These are phyloP conservation scores for Trametes cinnabarina DNA, from an alignment of 768 basidiomycete genomes.

Conservation along the genomic window DNA sequence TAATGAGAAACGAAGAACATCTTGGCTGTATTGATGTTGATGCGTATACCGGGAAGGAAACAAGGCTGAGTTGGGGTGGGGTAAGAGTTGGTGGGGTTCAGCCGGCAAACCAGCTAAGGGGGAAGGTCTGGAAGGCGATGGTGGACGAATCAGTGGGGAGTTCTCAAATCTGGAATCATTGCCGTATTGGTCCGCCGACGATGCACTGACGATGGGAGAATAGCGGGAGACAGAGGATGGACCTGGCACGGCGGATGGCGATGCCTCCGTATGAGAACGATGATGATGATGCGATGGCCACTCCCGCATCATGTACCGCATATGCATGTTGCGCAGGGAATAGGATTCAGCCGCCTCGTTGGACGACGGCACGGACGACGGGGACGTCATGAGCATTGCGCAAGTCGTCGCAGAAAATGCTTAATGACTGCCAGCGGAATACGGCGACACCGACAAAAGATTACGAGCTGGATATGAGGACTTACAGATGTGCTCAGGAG, in stretches of 20 bases:
- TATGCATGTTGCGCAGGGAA: conserved; percentile 18
- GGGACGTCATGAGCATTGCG: conserved; percentile 13
- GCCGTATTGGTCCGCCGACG: conserved; percentile 23
- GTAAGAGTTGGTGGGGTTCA: conserved; percentile 14
- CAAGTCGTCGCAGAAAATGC: conserved; percentile 11
- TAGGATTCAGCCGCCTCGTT: conserved; percentile 15
- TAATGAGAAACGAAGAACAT: conserved; percentile 27
- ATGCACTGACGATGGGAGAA: conserved; percentile 4
- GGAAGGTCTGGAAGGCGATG: conserved; percentile 29
- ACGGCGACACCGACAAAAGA: conserved; percentile 17
- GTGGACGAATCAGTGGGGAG: conserved; percentile 25
- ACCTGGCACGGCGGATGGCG: neutral
- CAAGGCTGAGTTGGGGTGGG: conserved; percentile 26
- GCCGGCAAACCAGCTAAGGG: conserved; percentile 20
- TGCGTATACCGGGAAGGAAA: conserved; percentile 23
- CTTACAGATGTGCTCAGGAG: conserved; percentile 12
- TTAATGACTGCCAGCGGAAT: conserved; percentile 21
- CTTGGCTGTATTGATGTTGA: conserved; percentile 20
- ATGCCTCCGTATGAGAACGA: conserved; percentile 1
- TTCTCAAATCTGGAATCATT: conserved; percentile 21
- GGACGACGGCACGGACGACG: conserved; percentile 4
- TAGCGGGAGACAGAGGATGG: conserved; percentile 17
- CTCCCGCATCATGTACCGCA: conserved; percentile 19
- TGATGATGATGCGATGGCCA: conserved; percentile 8
- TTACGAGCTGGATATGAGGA: conserved; percentile 6